Conservation (phyloP, 2,329 filamentous ascomycete species). For the Aspergillus sp. region DNA sequence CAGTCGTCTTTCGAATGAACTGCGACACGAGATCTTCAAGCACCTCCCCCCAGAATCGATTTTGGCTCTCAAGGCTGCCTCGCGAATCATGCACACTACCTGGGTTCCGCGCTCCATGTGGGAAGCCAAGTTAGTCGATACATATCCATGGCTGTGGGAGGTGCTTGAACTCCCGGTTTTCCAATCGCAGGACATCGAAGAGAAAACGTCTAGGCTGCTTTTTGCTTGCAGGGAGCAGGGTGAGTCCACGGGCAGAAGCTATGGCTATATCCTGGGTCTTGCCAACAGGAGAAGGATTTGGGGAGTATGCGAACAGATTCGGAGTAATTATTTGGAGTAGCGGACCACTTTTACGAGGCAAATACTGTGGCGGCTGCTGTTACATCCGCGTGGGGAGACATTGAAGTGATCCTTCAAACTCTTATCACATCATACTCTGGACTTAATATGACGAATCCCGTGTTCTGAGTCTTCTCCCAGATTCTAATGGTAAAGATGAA, state of each 20-base stretch:
- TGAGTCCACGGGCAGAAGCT: neutral
- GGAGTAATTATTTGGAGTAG: slow-evolving; percentile 2
- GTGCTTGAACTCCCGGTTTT: neutral
- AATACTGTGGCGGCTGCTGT: no score
- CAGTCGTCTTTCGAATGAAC: neutral
- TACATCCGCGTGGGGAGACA: no score
- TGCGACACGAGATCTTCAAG: neutral
- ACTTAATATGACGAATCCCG: no score
- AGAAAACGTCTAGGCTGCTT: neutral
- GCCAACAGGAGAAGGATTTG: slow-evolving; percentile 9
- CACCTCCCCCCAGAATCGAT: neutral
- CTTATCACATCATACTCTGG: no score
- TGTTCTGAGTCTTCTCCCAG: no score
- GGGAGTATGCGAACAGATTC: slow-evolving; percentile 8
- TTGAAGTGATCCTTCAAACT: no score
- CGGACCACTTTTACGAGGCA: neutral
- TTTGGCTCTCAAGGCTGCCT: slow-evolving; percentile 3
- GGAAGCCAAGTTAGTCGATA: slow-evolving; percentile 1
- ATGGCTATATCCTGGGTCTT: slow-evolving; percentile 1
- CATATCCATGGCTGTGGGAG: slow-evolving; percentile 9
- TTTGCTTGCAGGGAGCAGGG: neutral
- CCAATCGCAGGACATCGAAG: slow-evolving; percentile 1
- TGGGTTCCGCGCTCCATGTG: neutral
- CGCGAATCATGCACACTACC: neutral
- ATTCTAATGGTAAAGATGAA: no score